These are phyloP conservation scores for Meira nashicola DNA, from an alignment of 1,284 basidiomycete genomes.

Conservation along the genomic window DNA sequence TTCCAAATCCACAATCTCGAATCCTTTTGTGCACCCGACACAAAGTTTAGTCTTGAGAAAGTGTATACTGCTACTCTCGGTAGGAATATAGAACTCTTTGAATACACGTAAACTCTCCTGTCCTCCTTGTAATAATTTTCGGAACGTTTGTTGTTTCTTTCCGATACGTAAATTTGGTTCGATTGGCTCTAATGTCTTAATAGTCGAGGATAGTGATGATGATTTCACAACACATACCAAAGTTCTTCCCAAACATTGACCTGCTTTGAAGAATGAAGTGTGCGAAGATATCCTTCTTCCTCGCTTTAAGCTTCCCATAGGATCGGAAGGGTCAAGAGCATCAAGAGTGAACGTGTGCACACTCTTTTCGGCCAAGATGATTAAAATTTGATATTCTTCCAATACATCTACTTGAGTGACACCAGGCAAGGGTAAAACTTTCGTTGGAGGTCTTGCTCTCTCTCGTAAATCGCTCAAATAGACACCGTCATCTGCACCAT, in stretches of 20 bases:
- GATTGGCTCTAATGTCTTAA: constrained; percentile 95
- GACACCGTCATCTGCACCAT: constrained; percentile 93
- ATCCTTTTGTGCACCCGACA: constrained; percentile 95
- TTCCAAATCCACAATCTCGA: constrained; percentile 97
- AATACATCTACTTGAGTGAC: constrained; percentile 94
- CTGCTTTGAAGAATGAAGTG: constrained; percentile 96
- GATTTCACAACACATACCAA: constrained; percentile 97
- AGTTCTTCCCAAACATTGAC: constrained; percentile 85
- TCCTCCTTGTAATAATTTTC: constrained; percentile 84
- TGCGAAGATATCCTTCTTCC: constrained; percentile 93
- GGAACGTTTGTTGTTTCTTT: constrained; percentile 76
- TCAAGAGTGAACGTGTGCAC: constrained; percentile 96
- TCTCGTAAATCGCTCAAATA: constrained; percentile 81
- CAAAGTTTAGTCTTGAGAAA: constrained; percentile 97
- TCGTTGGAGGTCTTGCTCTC: constrained; percentile 69
- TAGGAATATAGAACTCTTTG: constrained; percentile 95
- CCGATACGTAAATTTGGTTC: constrained; percentile 70
- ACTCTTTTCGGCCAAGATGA: constrained; percentile 82
- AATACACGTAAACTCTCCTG: constrained; percentile 92
- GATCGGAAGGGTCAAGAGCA: constrained; percentile 82
- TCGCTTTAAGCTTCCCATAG: constrained; percentile 81
- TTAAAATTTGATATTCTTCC: constrained; percentile 90
- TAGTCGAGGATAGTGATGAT: constrained; percentile 86
- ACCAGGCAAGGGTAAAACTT: constrained; percentile 81
- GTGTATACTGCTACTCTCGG: constrained; percentile 92